These are phyloP conservation scores for Santalum album DNA, from an alignment of 164 flowering plant genomes.

Conservation along the genomic window DNA sequence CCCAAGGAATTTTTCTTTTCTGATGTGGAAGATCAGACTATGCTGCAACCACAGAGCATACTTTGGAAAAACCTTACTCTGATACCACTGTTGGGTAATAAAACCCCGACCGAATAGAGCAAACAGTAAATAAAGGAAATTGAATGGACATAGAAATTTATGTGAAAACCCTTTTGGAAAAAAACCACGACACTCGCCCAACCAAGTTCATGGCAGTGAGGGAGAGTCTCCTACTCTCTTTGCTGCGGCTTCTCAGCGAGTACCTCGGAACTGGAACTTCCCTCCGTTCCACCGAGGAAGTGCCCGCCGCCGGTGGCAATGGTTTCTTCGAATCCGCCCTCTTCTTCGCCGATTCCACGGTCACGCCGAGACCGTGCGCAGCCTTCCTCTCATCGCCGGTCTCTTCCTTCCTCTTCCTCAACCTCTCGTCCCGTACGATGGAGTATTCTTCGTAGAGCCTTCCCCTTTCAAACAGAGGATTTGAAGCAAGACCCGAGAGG, in stretches of 20 bases:
- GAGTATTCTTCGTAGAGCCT: conserved; percentile 71
- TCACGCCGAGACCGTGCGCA: conserved; percentile 38
- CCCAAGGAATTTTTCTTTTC: no score
- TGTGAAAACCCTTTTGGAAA: no score
- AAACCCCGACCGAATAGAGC: no score
- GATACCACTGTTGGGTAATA: no score
- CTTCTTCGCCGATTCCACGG: conserved; percentile 27
- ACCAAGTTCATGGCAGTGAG: no score
- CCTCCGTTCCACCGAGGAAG: conserved; percentile 23
- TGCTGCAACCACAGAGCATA: no score
- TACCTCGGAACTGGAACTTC: conserved; percentile 41
- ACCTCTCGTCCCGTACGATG: conserved; percentile 74
- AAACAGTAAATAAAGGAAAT: no score
- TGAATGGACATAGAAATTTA: no score
- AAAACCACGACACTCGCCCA: no score
- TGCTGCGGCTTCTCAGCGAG: conserved; percentile 45
- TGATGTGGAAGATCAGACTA: no score
- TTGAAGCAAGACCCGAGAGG: background rate
- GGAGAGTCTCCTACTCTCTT: no score
- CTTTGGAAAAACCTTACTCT: no score
- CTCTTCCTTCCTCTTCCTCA: conserved; percentile 50
- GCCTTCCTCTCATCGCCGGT: conserved; percentile 23
- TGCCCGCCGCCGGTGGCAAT: conserved; percentile 42
- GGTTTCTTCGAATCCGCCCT: conserved; percentile 3
- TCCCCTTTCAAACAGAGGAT: conserved; percentile 18